Conservation (phyloP, 2,329 filamentous ascomycete species). For the Incumbomyces delicatus region DNA sequence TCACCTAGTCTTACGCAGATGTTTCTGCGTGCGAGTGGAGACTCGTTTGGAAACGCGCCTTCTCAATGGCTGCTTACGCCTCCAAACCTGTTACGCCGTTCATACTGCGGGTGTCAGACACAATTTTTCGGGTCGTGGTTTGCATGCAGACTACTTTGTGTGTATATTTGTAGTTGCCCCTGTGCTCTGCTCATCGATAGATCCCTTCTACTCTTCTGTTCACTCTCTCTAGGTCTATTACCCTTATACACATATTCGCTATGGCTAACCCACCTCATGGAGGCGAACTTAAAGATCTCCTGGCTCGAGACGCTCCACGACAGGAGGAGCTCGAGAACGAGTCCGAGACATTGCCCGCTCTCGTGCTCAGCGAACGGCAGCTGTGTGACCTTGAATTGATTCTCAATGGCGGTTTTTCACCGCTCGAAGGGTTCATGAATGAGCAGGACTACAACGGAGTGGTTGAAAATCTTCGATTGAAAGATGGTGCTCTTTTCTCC, state of each 20-base stretch:
- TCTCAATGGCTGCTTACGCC: constrained; percentile 1
- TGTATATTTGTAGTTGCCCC: too few relatives aligned
- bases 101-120: background rate
- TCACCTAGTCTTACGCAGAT: too few relatives aligned
- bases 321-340: constrained; percentile 71
- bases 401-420: constrained; percentile 94
- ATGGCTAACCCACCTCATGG: constrained; percentile 61
- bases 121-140: constrained; percentile 3
- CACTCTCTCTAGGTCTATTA: background rate
- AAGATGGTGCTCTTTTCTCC: constrained; percentile 81
- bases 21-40: too few relatives aligned
- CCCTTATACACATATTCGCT: background rate
- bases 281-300: constrained; percentile 93
- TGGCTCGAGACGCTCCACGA: constrained; percentile 80
- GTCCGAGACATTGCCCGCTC: constrained; percentile 74
- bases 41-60: background rate
- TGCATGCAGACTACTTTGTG: background rate
- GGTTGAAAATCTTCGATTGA: constrained; percentile 76
- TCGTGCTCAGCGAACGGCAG: constrained; percentile 83
- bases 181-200: background rate
- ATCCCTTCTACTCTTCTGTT: background rate
- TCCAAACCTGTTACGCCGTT: constrained; percentile 2
- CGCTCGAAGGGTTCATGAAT: constrained; percentile 95
- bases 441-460: constrained; percentile 95
- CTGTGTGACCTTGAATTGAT: constrained; percentile 96